These are phyloP conservation scores for Diphasiastrum complanatum DNA, from an alignment of 83 land plant genomes.

Conservation along the genomic window DNA sequence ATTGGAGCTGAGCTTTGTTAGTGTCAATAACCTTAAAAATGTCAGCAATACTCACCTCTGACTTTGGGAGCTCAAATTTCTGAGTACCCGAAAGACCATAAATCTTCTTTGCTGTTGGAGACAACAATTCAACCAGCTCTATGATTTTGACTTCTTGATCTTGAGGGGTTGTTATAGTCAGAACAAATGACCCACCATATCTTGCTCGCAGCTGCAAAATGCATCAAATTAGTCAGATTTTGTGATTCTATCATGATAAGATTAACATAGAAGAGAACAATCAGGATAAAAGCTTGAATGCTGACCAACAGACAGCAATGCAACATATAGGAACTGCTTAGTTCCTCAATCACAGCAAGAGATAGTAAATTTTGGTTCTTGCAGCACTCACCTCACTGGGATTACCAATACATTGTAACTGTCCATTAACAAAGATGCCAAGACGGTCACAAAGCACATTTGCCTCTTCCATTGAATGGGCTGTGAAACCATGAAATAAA, in stretches of 20 bases:
- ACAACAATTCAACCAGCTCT: conserved; percentile 8
- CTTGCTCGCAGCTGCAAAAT: conserved; percentile 18
- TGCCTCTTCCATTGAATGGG: conserved; percentile 99
- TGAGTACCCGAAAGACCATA: conserved; percentile 26
- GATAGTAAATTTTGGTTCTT: too few relatives aligned
- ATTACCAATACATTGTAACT: conserved; percentile 80
- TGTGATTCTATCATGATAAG: too few relatives aligned
- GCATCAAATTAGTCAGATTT: conserved; percentile 2
- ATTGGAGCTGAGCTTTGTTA: background rate
- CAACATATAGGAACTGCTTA: background rate
- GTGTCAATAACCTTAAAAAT: conserved; percentile 14
- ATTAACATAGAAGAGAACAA: too few relatives aligned
- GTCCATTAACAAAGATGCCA: conserved; percentile 90
- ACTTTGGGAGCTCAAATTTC: conserved; percentile 23
- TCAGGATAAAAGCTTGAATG: too few relatives aligned
- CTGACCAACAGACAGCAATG: background rate
- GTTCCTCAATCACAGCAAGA: too few relatives aligned
- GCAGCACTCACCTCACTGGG: conserved; percentile 94
- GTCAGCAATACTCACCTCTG: conserved; percentile 14
- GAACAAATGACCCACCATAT: conserved; percentile 20
- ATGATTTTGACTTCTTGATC: conserved; percentile 12
- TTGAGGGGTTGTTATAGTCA: conserved; percentile 22
- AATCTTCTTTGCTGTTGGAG: conserved; percentile 1
- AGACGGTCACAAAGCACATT: conserved; percentile 88
- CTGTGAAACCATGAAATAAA: conserved; percentile 33